Evolutionary conservation across 2,329 filamentous ascomycete genomes (phyloP), one percentile per base, ranked within the genome.

Genomic region (Torrubiella hemipterigena): DNA sequence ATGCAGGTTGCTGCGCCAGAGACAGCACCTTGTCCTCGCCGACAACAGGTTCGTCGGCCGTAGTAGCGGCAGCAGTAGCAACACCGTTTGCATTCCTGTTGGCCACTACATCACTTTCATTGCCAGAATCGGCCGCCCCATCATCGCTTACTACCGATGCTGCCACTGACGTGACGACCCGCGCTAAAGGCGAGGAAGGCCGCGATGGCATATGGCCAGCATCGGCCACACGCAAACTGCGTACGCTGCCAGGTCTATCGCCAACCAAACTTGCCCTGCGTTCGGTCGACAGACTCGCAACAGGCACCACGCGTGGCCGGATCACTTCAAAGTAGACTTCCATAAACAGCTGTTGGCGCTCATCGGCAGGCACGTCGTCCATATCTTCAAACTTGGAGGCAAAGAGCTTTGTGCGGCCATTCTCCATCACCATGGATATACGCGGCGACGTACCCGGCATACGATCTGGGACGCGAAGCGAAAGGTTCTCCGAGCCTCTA

Each of bases 281-380:
- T 8, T 40, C 41, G 12, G 41, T 50, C 10, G 48, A 49, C 11
- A 36, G 39, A 21, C 46, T 39, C 5, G 58, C 53, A 8, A 49
- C 46, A 6, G 45, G 41, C 9, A 62, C 46, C 3, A 69, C 64
- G 4, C 48, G 45, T 3, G 41, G 49, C 5, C 59, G 55, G 11
- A 73, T 53, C 1, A 52, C 42, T 9, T 54, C 39, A 38, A 71
- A 73, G 42, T 73, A 73, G 2, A 68, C 60, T 3, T 59, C 50
- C 54, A 73, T 61, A n/a, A 73, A 58, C 9, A 53, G 53, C 15
- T 57, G 47, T 37, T 72, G 65, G 20, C 65, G 59, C 12, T 64
- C 56, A 17, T 69, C 65, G 0, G 66, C 61, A 10, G 57, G 52
- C 0, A 61, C 61, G 8, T 57, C 49, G 33, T 61, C 55, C 20